Percentiles rank a stretch among this genome's conserved stretches.
phyloP scores from a whole-genome alignment of 2,329 filamentous ascomycete species.

The Allantophomopsis lycopodina region DNA sequence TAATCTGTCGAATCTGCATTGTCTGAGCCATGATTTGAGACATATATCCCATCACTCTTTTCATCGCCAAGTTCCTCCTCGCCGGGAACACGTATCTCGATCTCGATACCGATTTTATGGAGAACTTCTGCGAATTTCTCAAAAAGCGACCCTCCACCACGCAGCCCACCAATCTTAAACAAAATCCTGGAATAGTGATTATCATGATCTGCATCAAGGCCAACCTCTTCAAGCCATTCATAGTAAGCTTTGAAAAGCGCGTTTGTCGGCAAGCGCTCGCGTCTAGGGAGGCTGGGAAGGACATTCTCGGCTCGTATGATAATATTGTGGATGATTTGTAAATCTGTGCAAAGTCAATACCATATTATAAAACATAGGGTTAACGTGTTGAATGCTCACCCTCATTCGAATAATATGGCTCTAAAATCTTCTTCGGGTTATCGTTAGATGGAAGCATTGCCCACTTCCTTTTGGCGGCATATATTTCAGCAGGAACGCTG shows the following conservation, averaged over 20 bases:
- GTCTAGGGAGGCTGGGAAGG: constrained; percentile 38
- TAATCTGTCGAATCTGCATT: too few relatives aligned
- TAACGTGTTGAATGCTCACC: constrained; percentile 24
- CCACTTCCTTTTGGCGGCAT: not conserved
- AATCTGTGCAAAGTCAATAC: constrained; percentile 38
- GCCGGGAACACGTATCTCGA: constrained; percentile 38
- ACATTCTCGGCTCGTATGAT: constrained; percentile 57
- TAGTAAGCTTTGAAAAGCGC: constrained; percentile 77
- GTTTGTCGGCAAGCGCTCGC: constrained; percentile 54
- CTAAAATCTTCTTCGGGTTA: constrained; percentile 7
- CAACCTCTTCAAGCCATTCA: constrained; percentile 55
- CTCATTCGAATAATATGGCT: constrained; percentile 44
- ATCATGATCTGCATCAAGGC: constrained; percentile 59
- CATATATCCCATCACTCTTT: constrained; percentile 1
- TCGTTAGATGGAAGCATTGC: constrained; percentile 30
- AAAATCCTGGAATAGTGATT: constrained; percentile 65
- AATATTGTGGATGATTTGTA: constrained; percentile 65
- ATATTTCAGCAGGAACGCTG: too few relatives aligned
- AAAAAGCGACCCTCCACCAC: constrained; percentile 40
- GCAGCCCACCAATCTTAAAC: constrained; percentile 61
- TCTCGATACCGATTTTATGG: constrained; percentile 53
- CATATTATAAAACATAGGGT: not conserved
- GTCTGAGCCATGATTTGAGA: constrained; percentile 1
- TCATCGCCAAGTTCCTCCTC: constrained; percentile 16
- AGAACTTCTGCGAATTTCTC: constrained; percentile 60